These are phyloP conservation scores for Thraustotheca clavata DNA, from an alignment of 352 stramenopile genomes.

Conservation along the genomic window DNA sequence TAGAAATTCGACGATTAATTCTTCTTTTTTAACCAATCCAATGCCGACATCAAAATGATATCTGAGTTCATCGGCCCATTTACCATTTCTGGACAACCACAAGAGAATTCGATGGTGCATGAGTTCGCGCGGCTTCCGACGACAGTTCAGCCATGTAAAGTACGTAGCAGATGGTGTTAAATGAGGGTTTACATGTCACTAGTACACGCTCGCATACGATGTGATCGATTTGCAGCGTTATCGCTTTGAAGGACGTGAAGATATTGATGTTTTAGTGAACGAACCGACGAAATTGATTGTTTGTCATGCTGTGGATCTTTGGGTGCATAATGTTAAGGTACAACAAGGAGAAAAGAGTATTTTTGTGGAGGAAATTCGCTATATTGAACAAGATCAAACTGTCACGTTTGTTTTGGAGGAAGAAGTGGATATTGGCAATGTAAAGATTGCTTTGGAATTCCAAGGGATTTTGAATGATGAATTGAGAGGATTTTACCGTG, in stretches of 20 bases:
- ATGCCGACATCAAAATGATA: no score
- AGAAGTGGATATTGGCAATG: slow-evolving; percentile 27
- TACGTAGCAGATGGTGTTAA: slow-evolving; percentile 8
- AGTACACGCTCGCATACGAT: slow-evolving; percentile 68
- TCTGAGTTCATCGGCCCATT: no score
- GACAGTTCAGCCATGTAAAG: slow-evolving; percentile 47
- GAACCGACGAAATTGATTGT: slow-evolving; percentile 70
- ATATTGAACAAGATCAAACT: slow-evolving; percentile 39
- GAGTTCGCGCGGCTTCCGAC: slow-evolving; percentile 52
- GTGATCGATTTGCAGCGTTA: slow-evolving; percentile 70
- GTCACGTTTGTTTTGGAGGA: slow-evolving; percentile 52
- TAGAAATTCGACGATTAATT: no score
- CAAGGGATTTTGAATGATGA: slow-evolving; percentile 84
- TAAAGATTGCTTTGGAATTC: slow-evolving; percentile 44
- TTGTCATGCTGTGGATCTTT: slow-evolving; percentile 93
- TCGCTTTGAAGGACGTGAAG: slow-evolving; percentile 63
- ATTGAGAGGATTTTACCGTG: slow-evolving; percentile 95
- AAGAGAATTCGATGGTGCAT: slow-evolving; percentile 19
- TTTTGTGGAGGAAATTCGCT: slow-evolving; percentile 40
- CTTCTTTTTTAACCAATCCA: no score
- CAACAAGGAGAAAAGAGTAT: slow-evolving; percentile 24
- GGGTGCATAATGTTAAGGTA: slow-evolving; percentile 63
- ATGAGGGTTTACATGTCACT: not conserved
- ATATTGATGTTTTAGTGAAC: slow-evolving; percentile 40
- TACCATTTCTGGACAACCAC: no score